phyloP scores from a whole-genome alignment of 2,329 filamentous ascomycete genomes.

The Sporothrix mexicana region DNA sequence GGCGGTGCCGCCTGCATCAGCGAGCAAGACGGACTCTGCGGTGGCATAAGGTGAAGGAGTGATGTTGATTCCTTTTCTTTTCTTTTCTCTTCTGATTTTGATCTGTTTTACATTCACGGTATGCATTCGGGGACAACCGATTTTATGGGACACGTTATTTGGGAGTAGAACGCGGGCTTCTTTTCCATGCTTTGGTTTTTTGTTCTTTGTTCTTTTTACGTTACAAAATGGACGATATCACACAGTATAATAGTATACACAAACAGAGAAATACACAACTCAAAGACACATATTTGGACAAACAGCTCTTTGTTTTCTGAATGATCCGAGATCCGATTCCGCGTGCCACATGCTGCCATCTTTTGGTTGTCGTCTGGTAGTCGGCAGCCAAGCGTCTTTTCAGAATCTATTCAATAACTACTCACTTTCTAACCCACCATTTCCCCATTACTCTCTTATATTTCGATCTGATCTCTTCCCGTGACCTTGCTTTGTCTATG shows the following conservation, averaged over 20 bases:
- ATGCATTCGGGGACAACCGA: not conserved
- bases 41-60: not conserved
- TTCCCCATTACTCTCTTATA: not conserved
- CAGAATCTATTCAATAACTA: not conserved
- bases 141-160: not conserved
- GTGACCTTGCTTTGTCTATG: not conserved
- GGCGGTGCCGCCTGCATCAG: conserved; percentile 46
- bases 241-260: not conserved
- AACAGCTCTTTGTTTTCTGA: not conserved
- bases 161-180: not conserved
- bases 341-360: not conserved
- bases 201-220: not conserved
- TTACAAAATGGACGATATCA: conserved; percentile 20
- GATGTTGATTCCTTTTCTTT: not conserved
- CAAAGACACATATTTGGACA: not conserved
- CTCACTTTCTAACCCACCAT: not conserved
- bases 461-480: not conserved
- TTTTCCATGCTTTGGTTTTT: not conserved
- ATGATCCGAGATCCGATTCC: not conserved
- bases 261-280: conserved; percentile 4
- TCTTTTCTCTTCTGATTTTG: not conserved
- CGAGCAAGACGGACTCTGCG: conserved; percentile 45
- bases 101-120: not conserved
- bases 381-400: not conserved
- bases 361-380: not conserved